Percentiles rank a stretch among this genome's conserved stretches.
Conservation (phyloP, 208 protist genomes). For the Wallacemonas sp. region DNA sequence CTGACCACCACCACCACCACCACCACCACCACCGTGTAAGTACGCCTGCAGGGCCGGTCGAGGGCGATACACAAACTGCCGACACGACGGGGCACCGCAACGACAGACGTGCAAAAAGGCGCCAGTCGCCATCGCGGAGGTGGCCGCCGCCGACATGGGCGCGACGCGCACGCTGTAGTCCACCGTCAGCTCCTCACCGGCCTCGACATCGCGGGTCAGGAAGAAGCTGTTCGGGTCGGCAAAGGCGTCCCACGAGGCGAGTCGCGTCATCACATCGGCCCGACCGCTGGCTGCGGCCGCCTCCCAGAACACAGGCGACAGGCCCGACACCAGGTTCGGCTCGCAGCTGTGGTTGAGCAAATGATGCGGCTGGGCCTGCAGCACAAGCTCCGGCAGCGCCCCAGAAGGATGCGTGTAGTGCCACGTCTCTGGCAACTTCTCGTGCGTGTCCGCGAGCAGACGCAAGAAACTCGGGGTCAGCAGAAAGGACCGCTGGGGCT, state of each 20-base stretch:
- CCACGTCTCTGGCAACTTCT: conserved; percentile 66
- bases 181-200: conserved; percentile 72
- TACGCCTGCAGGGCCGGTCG: conserved; percentile 15
- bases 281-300: conserved; percentile 27
- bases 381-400: conserved; percentile 58
- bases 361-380: conserved; percentile 67
- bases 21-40: conserved; percentile 8
- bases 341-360: conserved; percentile 80
- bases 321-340: conserved; percentile 62
- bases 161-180: conserved; percentile 67
- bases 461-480: conserved; percentile 42
- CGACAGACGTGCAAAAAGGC: conserved; percentile 42
- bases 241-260: conserved; percentile 50
- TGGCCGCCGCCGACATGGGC: conserved; percentile 39
- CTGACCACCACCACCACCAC: no score
- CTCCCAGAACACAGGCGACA: conserved; percentile 65
- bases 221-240: conserved; percentile 81
- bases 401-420: conserved; percentile 80
- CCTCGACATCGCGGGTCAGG: conserved; percentile 54
- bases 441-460: conserved; percentile 63
- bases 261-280: conserved; percentile 25
- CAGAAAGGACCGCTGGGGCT: conserved; percentile 57
- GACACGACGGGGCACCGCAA: conserved; percentile 49
- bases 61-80: conserved; percentile 58
- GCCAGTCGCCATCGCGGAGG: conserved; percentile 3